A percentile compares a stretch with the other conserved stretches of the same genome.
Evolutionary conservation across 2,329 filamentous ascomycete genomes (phyloP).

Genomic region (Sclerotinia glacialis): DNA sequence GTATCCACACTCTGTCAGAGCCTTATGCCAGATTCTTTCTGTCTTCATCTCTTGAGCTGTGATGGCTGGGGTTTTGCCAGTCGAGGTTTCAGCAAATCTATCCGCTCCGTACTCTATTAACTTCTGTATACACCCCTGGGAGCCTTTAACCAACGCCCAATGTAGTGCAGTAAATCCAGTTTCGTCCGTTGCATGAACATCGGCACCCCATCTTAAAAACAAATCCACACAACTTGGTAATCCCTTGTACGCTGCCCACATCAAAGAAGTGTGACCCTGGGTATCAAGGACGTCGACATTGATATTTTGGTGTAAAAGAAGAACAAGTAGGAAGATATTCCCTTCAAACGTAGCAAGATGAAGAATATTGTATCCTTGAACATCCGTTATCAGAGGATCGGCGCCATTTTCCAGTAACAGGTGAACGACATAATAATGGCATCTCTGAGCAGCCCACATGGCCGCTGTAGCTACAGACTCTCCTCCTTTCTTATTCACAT

Average conservation of each 20-base stretch:
- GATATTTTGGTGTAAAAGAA: slow-evolving; percentile 92
- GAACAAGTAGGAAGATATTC: slow-evolving; percentile 82
- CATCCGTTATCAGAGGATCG: slow-evolving; percentile 86
- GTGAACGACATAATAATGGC: slow-evolving; percentile 94
- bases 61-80: slow-evolving; percentile 83
- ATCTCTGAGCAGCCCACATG: slow-evolving; percentile 95
- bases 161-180: slow-evolving; percentile 92
- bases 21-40: slow-evolving; percentile 73
- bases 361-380: slow-evolving; percentile 96
- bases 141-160: slow-evolving; percentile 95
- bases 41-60: slow-evolving; percentile 92
- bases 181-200: slow-evolving; percentile 85
- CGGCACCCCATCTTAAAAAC: slow-evolving; percentile 91
- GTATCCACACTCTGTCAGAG: slow-evolving; percentile 80
- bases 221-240: slow-evolving; percentile 89
- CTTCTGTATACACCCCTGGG: slow-evolving; percentile 84
- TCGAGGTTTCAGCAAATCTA: slow-evolving; percentile 82
- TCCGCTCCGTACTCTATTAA: slow-evolving; percentile 94
- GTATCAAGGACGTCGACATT: slow-evolving; percentile 87
- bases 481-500: slow-evolving; percentile 93
- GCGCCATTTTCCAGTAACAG: slow-evolving; percentile 87
- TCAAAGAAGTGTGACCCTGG: slow-evolving; percentile 88
- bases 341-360: slow-evolving; percentile 97
- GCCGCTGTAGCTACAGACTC: slow-evolving; percentile 91
- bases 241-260: slow-evolving; percentile 99